phyloP scores from a whole-genome alignment of 129 eudicot genomes.

The Gnaphalium uliginosum region DNA sequence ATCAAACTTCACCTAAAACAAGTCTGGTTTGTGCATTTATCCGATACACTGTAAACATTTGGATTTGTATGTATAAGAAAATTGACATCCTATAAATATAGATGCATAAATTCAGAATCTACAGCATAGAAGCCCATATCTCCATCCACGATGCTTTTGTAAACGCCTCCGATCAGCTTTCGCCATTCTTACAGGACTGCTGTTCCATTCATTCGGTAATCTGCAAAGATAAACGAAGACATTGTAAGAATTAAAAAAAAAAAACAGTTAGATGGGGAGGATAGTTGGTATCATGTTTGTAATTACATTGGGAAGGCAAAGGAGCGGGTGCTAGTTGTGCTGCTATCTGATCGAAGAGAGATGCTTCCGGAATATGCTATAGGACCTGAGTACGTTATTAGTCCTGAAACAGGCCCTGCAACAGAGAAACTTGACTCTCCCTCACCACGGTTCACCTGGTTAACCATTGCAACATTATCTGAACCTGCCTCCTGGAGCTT shows the following conservation, averaged over 20 bases:
- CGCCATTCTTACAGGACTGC: conserved; percentile 90
- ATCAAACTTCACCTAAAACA: conserved; percentile 33
- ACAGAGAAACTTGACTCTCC: conserved; percentile 78
- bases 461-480: conserved; percentile 20
- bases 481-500: conserved; percentile 32
- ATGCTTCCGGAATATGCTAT: conserved; percentile 66
- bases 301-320: conserved; percentile 95
- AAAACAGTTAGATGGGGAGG: neutral
- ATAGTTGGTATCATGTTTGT: neutral
- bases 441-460: conserved; percentile 34
- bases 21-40: conserved; percentile 30
- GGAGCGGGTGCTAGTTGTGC: conserved; percentile 88
- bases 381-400: conserved; percentile 41
- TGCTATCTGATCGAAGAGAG: conserved; percentile 89
- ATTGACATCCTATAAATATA: conserved; percentile 31
- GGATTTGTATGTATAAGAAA: conserved; percentile 28
- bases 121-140: conserved; percentile 69
- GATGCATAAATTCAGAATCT: conserved; percentile 59
- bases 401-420: conserved; percentile 46
- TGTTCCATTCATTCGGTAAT: conserved; percentile 76
- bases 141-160: conserved; percentile 68
- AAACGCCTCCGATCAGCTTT: conserved; percentile 59
- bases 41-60: conserved; percentile 23
- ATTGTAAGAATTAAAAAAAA: neutral
- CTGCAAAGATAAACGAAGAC: conserved; percentile 37